These are phyloP conservation scores for Agastache rugosa DNA, from an alignment of 257 asterid genomes.

Conservation along the genomic window DNA sequence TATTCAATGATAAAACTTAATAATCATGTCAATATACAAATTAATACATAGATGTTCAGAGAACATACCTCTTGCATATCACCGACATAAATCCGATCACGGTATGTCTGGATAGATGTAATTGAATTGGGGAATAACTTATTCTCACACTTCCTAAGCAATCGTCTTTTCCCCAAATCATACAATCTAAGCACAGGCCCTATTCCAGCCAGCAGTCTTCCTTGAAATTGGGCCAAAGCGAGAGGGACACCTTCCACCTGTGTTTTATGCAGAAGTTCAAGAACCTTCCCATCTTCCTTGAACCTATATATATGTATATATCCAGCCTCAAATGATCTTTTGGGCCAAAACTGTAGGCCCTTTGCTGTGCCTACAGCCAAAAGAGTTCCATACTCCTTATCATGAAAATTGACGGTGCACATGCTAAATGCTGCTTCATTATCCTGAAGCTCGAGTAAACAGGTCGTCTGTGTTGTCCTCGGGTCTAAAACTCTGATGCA, in stretches of 20 bases:
- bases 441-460: conserved; percentile 97
- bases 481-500: conserved; percentile 98
- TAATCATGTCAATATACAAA: not conserved
- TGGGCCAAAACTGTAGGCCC: conserved; percentile 96
- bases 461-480: conserved; percentile 78
- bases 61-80: conserved; percentile 97
- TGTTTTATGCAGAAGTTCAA: conserved; percentile 96
- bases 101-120: conserved; percentile 88
- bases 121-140: conserved; percentile 88
- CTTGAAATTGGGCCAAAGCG: conserved; percentile 95
- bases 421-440: conserved; percentile 99
- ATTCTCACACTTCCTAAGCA: conserved; percentile 96
- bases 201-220: conserved; percentile 89
- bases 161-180: conserved; percentile 89
- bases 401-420: conserved; percentile 94
- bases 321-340: conserved; percentile 80
- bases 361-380: conserved; percentile 97
- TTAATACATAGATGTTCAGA: conserved; percentile 31
- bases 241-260: conserved; percentile 98
- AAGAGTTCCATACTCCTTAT: conserved; percentile 93
- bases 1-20: conserved; percentile 2
- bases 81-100: conserved; percentile 97
- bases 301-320: conserved; percentile 92
- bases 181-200: conserved; percentile 94
- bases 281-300: conserved; percentile 93